phyloP scores from a whole-genome alignment of 2,329 filamentous ascomycete genomes.

The Pseudogymnoascus sp. region DNA sequence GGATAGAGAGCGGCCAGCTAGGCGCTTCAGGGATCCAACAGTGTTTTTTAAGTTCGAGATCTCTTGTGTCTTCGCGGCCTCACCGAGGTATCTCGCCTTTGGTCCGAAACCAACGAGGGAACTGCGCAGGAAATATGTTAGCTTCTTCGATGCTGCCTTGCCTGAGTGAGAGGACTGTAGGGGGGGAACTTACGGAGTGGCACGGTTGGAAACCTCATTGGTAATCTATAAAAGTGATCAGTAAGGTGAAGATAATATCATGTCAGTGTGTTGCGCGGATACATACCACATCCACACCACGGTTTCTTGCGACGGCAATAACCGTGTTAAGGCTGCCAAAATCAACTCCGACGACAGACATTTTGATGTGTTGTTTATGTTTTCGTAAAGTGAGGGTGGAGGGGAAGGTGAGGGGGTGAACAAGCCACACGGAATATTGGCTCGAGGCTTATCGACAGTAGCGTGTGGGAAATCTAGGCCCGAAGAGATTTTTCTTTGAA shows the following conservation, averaged over 20 bases:
- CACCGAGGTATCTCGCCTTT: slow-evolving; percentile 88
- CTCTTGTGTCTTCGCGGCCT: slow-evolving; percentile 96
- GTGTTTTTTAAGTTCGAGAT: slow-evolving; percentile 99
- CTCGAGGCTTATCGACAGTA: slow-evolving; percentile 8
- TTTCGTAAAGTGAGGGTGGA: not conserved
- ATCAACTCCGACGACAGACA: slow-evolving; percentile 44
- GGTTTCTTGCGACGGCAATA: slow-evolving; percentile 94
- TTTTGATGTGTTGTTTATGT: slow-evolving; percentile 7
- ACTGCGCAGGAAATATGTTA: slow-evolving; percentile 37
- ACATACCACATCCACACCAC: slow-evolving; percentile 97
- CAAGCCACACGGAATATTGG: slow-evolving; percentile 5
- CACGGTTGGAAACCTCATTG: slow-evolving; percentile 98
- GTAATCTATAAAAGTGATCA: slow-evolving; percentile 59
- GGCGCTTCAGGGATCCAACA: slow-evolving; percentile 82
- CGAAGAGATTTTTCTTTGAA: not conserved
- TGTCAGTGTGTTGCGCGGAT: slow-evolving; percentile 7
- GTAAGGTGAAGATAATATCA: slow-evolving; percentile 19
- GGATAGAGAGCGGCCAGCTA: slow-evolving; percentile 75
- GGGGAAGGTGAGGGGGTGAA: slow-evolving; percentile 7
- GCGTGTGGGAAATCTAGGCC: slow-evolving; percentile 5
- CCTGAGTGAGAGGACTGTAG: not conserved
- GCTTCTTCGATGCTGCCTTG: slow-evolving; percentile 6
- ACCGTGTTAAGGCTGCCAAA: slow-evolving; percentile 95
- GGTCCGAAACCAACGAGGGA: slow-evolving; percentile 92
- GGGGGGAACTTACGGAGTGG: slow-evolving; percentile 73